These are phyloP conservation scores for Bathelium albidoporum DNA, from an alignment of 495 filamentous ascomycete species.

Conservation along the genomic window DNA sequence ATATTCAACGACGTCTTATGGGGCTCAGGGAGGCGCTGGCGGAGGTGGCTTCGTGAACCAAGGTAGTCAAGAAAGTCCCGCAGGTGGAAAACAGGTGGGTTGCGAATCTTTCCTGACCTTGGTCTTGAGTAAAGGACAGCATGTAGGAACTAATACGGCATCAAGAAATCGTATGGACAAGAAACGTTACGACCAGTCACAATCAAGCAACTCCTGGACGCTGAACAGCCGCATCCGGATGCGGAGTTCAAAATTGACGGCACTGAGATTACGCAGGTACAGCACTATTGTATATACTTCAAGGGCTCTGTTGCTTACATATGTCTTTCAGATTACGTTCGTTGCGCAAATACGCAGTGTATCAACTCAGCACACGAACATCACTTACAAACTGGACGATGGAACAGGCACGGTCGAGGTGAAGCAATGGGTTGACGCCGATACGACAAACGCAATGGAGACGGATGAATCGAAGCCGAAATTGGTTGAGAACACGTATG, in stretches of 20 bases:
- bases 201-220: conserved; percentile 84
- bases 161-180: conserved; percentile 34
- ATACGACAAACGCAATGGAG: conserved; percentile 10
- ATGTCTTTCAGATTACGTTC: conserved; percentile 52
- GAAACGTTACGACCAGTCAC: conserved; percentile 84
- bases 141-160: conserved; percentile 13
- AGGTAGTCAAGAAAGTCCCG: conserved; percentile 37
- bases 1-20: conserved; percentile 50
- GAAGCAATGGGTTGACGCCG: conserved; percentile 77
- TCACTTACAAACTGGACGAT: conserved; percentile 88
- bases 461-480: conserved; percentile 34
- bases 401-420: conserved; percentile 88
- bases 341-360: conserved; percentile 85
- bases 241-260: conserved; percentile 72
- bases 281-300: not conserved
- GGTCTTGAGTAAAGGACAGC: not conserved
- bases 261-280: conserved; percentile 47
- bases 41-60: conserved; percentile 57
- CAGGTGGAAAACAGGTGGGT: conserved; percentile 33
- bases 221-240: conserved; percentile 60
- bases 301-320: not conserved
- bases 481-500: conserved; percentile 60
- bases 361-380: conserved; percentile 76
- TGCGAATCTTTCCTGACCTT: not conserved
- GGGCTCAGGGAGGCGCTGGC: conserved; percentile 46